Base-by-base conservation (phyloP, 208 protist species). In the Leishmania aethiopica region DNA sequence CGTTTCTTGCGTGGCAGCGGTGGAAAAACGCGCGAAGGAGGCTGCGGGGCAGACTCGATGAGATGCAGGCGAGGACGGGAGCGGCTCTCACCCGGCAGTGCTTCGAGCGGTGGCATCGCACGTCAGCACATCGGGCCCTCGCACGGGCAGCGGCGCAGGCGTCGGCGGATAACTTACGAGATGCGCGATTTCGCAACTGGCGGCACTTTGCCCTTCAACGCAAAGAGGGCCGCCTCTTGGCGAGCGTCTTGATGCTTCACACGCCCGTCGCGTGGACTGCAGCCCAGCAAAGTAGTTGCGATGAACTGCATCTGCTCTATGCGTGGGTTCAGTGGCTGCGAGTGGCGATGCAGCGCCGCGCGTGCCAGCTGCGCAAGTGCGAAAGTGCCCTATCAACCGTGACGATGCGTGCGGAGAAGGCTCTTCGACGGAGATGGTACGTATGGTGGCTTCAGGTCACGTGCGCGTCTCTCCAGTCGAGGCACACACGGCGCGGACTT, bases 241-340 rank as follows among this genome's bases (percentile, higher is more conserved):
- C 3, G 11, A 17, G 32, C 2, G 78, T 75, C 11, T n/a, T 83
- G 8, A 22, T 13, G 47, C 37, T 78, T 19, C 74, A 80, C 70
- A 79, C 64, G 19, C 78, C 79, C 2, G 7, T 42, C 0, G 49
- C 83, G 17, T 83, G 78, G 83, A 19, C 51, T 10, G 40, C 28
- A 22, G 32, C 72, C 2, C 72, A 76, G 45, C 37, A 28, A 25
- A 19, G n/a, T 47, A 10, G n/a, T 8, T 76, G 28, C 15, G 55
- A 62, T 37, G 76, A 76, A 22, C 82, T 89, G 15, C 22, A 40
- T 55, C 42, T 11, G 22, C 85, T 75, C 45, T 47, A 47, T 47
- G 37, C 3, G 10, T 90, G 83, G 83, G 77, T 90, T 6, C 86
- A 85, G 62, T 90, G 86, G 86, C 84, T 90, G 17, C 79, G 75